These are phyloP conservation scores for Laetiporus sulphureus DNA, from an alignment of 1,284 basidiomycete species.

Conservation along the genomic window DNA sequence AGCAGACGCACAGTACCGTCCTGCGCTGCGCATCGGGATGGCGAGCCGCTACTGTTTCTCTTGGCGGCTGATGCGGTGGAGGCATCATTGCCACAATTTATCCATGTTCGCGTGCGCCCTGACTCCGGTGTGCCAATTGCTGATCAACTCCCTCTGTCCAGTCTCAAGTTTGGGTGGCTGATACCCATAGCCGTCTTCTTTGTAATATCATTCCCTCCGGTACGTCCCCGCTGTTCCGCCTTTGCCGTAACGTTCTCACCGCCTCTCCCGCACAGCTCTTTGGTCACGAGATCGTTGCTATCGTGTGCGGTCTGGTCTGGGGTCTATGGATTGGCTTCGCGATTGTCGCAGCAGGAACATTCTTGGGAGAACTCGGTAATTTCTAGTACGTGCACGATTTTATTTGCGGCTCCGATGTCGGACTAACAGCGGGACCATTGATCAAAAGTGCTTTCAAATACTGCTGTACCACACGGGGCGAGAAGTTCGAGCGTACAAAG, in stretches of 20 bases:
- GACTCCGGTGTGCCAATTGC: no score
- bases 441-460: slow-evolving; percentile 56
- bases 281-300: slow-evolving; percentile 71
- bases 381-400: slow-evolving; percentile 52
- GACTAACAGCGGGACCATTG: no score
- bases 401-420: no score
- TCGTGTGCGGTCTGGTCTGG: slow-evolving; percentile 76
- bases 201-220: slow-evolving; percentile 73
- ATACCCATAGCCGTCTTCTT: slow-evolving; percentile 81
- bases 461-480: slow-evolving; percentile 54
- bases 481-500: slow-evolving; percentile 66
- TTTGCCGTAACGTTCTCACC: slow-evolving; percentile 8
- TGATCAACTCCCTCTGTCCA: no score
- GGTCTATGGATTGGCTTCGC: slow-evolving; percentile 62
- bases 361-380: slow-evolving; percentile 64
- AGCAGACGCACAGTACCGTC: no score
- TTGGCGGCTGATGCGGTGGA: no score
- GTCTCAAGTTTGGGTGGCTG: slow-evolving; percentile 55
- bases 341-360: slow-evolving; percentile 61
- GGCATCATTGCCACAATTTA: no score
- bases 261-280: slow-evolving; percentile 40
- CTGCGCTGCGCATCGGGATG: no score
- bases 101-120: no score
- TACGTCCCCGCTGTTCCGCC: slow-evolving; percentile 24
- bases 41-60: no score